phyloP scores from a whole-genome alignment of 306 rosid species.

The Psophocarpus tetragonolobus region DNA sequence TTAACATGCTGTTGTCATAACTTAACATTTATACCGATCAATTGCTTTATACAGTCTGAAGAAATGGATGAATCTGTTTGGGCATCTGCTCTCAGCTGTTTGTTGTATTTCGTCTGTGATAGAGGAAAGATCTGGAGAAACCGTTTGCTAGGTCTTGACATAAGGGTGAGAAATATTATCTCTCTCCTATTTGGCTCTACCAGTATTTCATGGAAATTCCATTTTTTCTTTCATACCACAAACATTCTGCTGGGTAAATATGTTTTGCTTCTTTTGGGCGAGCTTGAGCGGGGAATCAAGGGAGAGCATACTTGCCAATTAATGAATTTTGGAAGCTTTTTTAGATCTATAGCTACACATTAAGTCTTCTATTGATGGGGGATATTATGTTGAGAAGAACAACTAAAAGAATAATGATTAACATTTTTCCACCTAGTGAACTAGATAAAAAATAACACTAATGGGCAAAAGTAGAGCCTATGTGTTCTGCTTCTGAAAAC shows the following conservation, averaged over 20 bases:
- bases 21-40: constrained; percentile 19
- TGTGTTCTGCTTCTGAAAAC: not conserved
- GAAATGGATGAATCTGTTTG: constrained; percentile 95
- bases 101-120: constrained; percentile 95
- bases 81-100: constrained; percentile 99
- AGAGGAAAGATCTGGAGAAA: constrained; percentile 88
- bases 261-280: constrained; percentile 19
- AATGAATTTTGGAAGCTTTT: constrained; percentile 4
- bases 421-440: constrained; percentile 12
- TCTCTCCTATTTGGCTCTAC: constrained; percentile 8
- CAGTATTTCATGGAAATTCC: constrained; percentile 18
- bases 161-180: constrained; percentile 72
- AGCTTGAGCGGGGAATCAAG: not conserved
- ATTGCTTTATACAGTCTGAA: constrained; percentile 60
- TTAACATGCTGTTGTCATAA: constrained; percentile 2
- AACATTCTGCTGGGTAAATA: constrained; percentile 18
- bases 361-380: constrained; percentile 1
- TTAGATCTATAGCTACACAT: constrained; percentile 10
- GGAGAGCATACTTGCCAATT: constrained; percentile 21
- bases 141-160: constrained; percentile 85
- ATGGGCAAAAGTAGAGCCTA: not conserved
- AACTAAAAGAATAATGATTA: not conserved
- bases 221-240: constrained; percentile 9
- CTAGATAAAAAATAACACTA: not conserved
- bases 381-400: not conserved